Percentiles rank a stretch among this genome's conserved stretches.
phyloP scores from a whole-genome alignment of 441 rosid species.

The Kokia cookei region DNA sequence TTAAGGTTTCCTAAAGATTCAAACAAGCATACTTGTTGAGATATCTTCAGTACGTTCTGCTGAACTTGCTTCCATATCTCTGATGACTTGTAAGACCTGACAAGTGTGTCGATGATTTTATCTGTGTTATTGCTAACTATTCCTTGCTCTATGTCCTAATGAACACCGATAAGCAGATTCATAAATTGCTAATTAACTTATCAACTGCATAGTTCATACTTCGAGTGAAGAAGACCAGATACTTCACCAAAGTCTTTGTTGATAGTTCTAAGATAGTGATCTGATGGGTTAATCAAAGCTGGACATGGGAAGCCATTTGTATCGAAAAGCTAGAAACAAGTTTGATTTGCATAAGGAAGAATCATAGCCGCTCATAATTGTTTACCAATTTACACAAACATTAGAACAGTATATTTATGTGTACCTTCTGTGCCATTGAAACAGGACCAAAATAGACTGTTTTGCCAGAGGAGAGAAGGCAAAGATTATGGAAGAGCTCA shows the following conservation, averaged over 20 bases:
- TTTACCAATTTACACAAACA: no score
- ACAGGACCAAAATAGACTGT: conserved; percentile 36
- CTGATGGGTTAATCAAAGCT: conserved; percentile 39
- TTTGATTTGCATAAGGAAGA: no score
- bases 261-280: conserved; percentile 44
- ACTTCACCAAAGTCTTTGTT: conserved; percentile 42
- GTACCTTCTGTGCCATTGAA: conserved; percentile 32
- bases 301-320: conserved; percentile 49
- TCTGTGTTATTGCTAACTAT: conserved; percentile 18
- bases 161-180: background rate
- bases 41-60: conserved; percentile 14
- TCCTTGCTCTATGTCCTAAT: conserved; percentile 36
- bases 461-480: conserved; percentile 38
- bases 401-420: background rate
- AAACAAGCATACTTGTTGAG: conserved; percentile 18
- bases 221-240: background rate
- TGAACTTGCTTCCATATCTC: conserved; percentile 18
- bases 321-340: conserved; percentile 21
- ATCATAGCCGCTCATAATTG: no score
- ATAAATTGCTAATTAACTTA: background rate
- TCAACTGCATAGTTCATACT: background rate
- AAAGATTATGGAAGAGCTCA: conserved; percentile 37
- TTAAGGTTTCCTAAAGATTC: background rate
- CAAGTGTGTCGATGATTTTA: conserved; percentile 28
- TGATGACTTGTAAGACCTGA: conserved; percentile 33